Conservation (phyloP, 2,329 filamentous ascomycete species). For the Aspergillus proliferans region DNA sequence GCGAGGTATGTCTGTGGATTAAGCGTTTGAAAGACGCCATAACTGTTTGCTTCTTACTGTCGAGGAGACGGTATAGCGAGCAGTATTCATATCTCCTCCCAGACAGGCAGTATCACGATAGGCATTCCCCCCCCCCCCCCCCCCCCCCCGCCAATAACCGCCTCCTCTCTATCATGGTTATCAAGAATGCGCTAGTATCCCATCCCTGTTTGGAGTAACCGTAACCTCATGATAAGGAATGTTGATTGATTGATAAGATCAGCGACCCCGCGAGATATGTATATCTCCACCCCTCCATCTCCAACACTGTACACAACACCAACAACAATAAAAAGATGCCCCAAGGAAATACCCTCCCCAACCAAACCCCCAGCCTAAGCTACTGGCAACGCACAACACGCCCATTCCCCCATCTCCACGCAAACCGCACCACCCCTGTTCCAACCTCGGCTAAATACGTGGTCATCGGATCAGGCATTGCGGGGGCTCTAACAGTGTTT, state of each 20-base stretch:
- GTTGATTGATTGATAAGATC: background rate
- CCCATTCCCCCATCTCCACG: conserved; percentile 36
- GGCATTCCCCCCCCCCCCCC: background rate
- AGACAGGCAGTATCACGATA: background rate
- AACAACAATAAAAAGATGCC: background rate
- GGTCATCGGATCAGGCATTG: conserved; percentile 41
- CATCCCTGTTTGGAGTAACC: background rate
- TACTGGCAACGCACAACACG: conserved; percentile 45
- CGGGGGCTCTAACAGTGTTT: conserved; percentile 37
- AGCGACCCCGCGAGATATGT: background rate
- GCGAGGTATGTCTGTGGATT: background rate
- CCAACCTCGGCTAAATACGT: conserved; percentile 30
- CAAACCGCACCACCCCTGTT: conserved; percentile 26
- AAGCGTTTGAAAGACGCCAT: background rate
- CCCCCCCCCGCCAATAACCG: background rate
- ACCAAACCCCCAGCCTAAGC: conserved; percentile 25
- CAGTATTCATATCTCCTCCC: too few relatives aligned
- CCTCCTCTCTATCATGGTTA: background rate
- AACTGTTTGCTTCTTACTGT: background rate
- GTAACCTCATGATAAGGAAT: background rate
- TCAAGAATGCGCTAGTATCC: background rate
- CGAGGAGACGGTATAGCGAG: too few relatives aligned
- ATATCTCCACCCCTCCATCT: background rate
- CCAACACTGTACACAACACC: background rate
- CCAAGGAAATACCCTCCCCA: conserved; percentile 14